Base-by-base conservation (phyloP, 2,329 filamentous ascomycete genomes). In the Colletotrichum orchidophilum region DNA sequence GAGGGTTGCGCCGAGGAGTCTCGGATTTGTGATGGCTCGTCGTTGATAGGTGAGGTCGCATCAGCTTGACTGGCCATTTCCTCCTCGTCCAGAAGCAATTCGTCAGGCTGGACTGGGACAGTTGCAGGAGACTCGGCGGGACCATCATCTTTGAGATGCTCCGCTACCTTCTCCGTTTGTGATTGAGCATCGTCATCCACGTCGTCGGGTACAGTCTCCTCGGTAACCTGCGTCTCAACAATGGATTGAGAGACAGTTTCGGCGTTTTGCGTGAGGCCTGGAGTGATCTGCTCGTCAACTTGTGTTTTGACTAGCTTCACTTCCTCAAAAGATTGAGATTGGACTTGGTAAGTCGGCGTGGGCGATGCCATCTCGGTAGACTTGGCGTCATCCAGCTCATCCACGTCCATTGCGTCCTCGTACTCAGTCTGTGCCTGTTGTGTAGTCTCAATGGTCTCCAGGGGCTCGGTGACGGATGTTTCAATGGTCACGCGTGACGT, bases 1-100 rank as follows among this genome's bases (percentile, higher is more conserved):
- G 70, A 72, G 35, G 70, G 70, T 52, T 70, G 65, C 46, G 70
- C 65, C 70, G 70, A 72, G 53, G 49, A 54, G 33, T 60, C 70
- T 68, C 68, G 64, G 68, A 63, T 63, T 63, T 68, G 68, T 58
- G 68, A 71, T 68, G 53, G 42, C 29, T 68, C 68, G 9, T 68
- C 58, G 52, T 63, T 63, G 42, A 57, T 68, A 53, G 64, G 58
- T 46, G 68, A 68, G 68, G 42, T 18, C 31, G 58, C 29, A 21
- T 68, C 42, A 24, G 62, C 52, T 46, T 42, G 31, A 35, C 15
- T 58, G n/a, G 26, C 11, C 4, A 21, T 24, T 13, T 35, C 15
- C 39, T 46, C n/a, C 27, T 58, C 62, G 12, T 55, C 62, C 3
- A 33, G 24, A 4, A 29, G 9, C 24, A 24, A 21, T 42, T 46